phyloP scores from a whole-genome alignment of 495 filamentous ascomycete species.

The Hypoxylon perforatum region DNA sequence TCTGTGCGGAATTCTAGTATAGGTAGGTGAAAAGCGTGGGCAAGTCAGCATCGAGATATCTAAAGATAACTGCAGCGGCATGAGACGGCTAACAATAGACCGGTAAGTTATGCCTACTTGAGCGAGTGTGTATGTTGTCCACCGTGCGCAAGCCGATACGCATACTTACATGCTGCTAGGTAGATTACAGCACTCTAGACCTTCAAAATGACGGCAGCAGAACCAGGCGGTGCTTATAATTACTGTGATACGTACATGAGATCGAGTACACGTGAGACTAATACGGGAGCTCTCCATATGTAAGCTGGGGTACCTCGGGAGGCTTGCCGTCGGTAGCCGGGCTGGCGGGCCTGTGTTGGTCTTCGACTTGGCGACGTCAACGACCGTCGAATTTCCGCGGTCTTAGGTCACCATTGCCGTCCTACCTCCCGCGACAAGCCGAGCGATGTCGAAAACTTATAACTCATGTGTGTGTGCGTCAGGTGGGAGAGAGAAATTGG shows the following conservation, averaged over 20 bases:
- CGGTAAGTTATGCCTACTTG: slow-evolving; percentile 13
- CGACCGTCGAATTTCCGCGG: slow-evolving; percentile 11
- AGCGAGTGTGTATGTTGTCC: too few relatives aligned
- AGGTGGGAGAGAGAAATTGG: background rate
- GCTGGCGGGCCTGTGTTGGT: slow-evolving; percentile 12
- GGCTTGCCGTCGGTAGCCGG: slow-evolving; percentile 23
- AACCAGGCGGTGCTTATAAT: slow-evolving; percentile 23
- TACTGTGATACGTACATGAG: too few relatives aligned
- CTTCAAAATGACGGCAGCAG: too few relatives aligned
- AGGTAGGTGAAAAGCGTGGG: slow-evolving; percentile 16
- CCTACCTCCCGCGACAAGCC: slow-evolving; percentile 34
- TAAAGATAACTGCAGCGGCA: slow-evolving; percentile 18
- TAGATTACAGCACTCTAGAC: too few relatives aligned
- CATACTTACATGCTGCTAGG: too few relatives aligned
- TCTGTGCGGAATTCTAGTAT: slow-evolving; percentile 7
- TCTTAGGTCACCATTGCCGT: background rate
- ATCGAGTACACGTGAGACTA: too few relatives aligned
- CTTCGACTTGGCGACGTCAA: slow-evolving; percentile 38
- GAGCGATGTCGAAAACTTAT: slow-evolving; percentile 9
- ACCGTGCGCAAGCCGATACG: too few relatives aligned
- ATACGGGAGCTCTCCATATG: slow-evolving; percentile 2
- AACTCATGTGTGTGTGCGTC: background rate
- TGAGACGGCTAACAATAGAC: slow-evolving; percentile 23
- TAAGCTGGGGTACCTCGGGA: background rate
- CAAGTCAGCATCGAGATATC: background rate